These are phyloP conservation scores for Plasmodium fragile DNA, from an alignment of 169 alveolate species.

Conservation along the genomic window DNA sequence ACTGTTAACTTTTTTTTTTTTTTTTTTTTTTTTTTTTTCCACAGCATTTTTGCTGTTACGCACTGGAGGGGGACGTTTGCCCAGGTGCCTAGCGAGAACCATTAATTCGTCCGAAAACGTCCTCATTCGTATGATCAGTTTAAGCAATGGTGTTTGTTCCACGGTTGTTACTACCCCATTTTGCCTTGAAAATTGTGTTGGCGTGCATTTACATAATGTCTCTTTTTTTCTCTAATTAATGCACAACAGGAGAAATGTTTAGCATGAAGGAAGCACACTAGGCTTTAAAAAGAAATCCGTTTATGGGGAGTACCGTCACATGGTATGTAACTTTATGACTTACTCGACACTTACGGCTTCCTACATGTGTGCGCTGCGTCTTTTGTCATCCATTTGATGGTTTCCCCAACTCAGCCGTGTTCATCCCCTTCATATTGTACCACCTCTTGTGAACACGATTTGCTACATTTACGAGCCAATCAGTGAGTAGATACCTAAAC, in stretches of 20 bases:
- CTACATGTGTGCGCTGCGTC: background rate
- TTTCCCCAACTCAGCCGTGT: background rate
- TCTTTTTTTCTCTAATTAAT: slow-evolving; percentile 22
- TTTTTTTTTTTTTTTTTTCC: background rate
- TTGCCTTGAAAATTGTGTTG: background rate
- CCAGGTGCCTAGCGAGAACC: background rate
- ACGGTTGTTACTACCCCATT: background rate
- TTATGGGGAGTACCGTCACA: background rate
- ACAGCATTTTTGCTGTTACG: background rate
- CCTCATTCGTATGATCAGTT: background rate
- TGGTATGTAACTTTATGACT: background rate
- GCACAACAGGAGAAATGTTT: background rate
- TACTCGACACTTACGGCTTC: background rate
- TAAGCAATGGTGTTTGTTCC: background rate
- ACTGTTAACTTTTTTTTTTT: background rate
- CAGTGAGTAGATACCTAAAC: background rate
- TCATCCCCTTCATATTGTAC: background rate
- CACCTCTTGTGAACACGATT: background rate
- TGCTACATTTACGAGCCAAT: background rate
- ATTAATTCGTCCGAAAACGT: background rate
- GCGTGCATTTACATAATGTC: background rate
- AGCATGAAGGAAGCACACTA: background rate
- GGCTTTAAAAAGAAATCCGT: background rate
- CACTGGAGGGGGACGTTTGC: background rate
- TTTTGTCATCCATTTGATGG: background rate